phyloP scores from a whole-genome alignment of 306 rosid species.

The Mimosa bimucronata region DNA sequence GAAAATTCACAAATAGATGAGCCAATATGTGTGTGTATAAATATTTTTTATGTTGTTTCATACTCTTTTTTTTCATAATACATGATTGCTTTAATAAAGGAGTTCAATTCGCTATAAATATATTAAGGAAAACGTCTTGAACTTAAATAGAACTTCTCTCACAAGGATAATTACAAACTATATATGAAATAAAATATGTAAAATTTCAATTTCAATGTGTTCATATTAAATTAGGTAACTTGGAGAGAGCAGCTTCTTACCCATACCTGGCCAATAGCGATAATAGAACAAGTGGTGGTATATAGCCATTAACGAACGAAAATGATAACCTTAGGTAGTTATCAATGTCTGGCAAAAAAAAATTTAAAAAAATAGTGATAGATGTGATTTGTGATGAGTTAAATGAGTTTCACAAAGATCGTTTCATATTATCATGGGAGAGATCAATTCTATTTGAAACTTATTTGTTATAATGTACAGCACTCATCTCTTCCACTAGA shows the following conservation, averaged over 20 bases:
- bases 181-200: background rate
- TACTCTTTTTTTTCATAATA: background rate
- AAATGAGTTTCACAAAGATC: background rate
- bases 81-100: background rate
- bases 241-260: background rate
- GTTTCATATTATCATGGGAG: background rate
- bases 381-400: background rate
- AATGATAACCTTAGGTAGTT: background rate
- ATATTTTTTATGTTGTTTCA: background rate
- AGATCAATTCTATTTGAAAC: too few relatives aligned
- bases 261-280: background rate
- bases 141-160: background rate
- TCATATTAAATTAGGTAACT: background rate
- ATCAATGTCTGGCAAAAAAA: background rate
- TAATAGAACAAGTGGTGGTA: background rate
- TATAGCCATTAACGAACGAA: background rate
- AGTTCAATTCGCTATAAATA: background rate
- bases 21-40: too few relatives aligned
- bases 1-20: too few relatives aligned
- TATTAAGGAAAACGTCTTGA: background rate
- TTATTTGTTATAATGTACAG: too few relatives aligned
- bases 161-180: background rate
- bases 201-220: background rate
- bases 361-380: background rate
- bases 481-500: too few relatives aligned